Conservation (phyloP, 805 yeast species). For the Candida coquimbonensis region DNA sequence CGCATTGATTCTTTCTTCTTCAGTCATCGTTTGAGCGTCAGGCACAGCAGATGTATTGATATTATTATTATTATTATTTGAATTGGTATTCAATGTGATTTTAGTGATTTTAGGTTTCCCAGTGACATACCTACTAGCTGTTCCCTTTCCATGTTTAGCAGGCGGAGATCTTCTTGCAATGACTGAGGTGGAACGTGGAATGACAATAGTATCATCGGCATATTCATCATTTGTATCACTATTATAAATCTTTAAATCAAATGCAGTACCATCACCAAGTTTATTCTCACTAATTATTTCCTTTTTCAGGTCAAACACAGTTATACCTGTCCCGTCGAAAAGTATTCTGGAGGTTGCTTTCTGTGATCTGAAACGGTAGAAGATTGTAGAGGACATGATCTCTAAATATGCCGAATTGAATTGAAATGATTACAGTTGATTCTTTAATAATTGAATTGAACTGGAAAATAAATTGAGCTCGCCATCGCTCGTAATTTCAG, state of each 20-base stretch:
- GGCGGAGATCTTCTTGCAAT: slow-evolving; percentile 78
- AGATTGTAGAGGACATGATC: slow-evolving; percentile 76
- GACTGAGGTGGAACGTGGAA: slow-evolving; percentile 83
- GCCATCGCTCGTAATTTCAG: neutral
- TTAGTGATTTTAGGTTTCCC: slow-evolving; percentile 57
- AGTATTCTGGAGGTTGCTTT: slow-evolving; percentile 68
- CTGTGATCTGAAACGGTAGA: slow-evolving; percentile 81
- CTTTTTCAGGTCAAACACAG: slow-evolving; percentile 88
- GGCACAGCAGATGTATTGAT: neutral
- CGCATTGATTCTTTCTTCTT: slow-evolving; percentile 80
- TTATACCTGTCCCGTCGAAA: slow-evolving; percentile 95
- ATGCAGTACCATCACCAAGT: slow-evolving; percentile 77
- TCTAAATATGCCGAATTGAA: no score
- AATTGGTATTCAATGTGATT: slow-evolving; percentile 15
- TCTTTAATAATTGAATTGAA: neutral
- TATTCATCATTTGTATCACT: slow-evolving; percentile 71
- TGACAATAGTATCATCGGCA: slow-evolving; percentile 82
- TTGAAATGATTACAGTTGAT: no score
- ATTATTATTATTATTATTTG: slow-evolving; percentile 9
- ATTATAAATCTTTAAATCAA: slow-evolving; percentile 66
- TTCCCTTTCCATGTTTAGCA: slow-evolving; percentile 33
- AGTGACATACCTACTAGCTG: slow-evolving; percentile 62
- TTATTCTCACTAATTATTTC: slow-evolving; percentile 80
- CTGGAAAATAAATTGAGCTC: no score
- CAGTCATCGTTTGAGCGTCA: slow-evolving; percentile 45